Conservation (phyloP, 495 filamentous ascomycete species). For the Penicillium goetzii region DNA sequence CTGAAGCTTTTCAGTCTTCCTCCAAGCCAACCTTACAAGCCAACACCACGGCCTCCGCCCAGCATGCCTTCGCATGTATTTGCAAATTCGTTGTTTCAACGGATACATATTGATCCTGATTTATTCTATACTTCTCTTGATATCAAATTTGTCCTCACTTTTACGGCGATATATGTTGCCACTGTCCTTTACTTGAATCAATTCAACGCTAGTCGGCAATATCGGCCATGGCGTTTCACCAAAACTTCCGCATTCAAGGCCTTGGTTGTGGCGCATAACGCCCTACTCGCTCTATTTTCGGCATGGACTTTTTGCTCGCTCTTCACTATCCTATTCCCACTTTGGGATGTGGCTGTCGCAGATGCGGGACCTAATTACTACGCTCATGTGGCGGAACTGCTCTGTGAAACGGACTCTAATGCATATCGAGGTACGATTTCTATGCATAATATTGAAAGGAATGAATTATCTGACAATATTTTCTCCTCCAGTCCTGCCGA, state of each 20-base stretch:
- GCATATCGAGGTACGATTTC: conserved; percentile 15
- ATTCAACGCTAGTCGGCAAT: conserved; percentile 19
- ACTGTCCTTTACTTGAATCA: conserved; percentile 20
- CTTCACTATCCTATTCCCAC: background rate
- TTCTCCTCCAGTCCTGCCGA: conserved; percentile 6
- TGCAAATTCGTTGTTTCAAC: background rate
- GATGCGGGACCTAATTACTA: conserved; percentile 5
- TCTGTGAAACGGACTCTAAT: conserved; percentile 17
- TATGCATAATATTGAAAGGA: background rate
- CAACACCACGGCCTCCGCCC: background rate
- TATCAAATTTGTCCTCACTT: conserved; percentile 19
- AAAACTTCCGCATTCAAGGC: conserved; percentile 15
- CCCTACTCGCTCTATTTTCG: conserved; percentile 17
- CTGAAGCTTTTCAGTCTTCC: conserved; percentile 10
- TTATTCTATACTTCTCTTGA: conserved; percentile 9
- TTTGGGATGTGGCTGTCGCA: conserved; percentile 4
- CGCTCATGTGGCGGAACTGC: conserved; percentile 18
- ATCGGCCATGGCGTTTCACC: conserved; percentile 24
- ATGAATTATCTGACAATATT: background rate
- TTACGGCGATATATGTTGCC: conserved; percentile 15
- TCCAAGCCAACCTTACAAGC: conserved; percentile 8
- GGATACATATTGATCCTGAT: conserved; percentile 7
- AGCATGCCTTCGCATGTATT: background rate
- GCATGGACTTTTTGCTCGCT: conserved; percentile 20
- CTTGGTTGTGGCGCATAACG: conserved; percentile 19